Conservation (phyloP, 805 yeast species). For the Saturnispora zaruensis region DNA sequence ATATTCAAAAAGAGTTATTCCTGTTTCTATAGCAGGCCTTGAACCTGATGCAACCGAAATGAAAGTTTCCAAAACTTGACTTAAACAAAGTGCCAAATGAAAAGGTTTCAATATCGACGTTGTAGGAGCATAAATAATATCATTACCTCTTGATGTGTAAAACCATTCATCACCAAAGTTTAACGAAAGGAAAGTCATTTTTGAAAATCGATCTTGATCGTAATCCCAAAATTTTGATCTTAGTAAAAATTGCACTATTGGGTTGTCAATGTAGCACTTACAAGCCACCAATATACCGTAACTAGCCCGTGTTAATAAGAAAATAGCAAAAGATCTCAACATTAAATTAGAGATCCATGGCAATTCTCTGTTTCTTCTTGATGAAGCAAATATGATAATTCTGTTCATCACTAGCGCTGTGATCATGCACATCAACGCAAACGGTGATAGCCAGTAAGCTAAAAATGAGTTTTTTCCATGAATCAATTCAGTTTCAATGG, state of each 20-base stretch:
- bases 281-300: constrained; percentile 28
- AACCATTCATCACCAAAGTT: constrained; percentile 16
- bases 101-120: constrained; percentile 49
- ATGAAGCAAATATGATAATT: constrained; percentile 48
- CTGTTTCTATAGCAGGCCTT: constrained; percentile 53
- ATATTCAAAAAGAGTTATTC: constrained; percentile 66
- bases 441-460: constrained; percentile 40
- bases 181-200: constrained; percentile 22
- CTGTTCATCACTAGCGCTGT: constrained; percentile 53
- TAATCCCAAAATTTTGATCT: constrained; percentile 19
- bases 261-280: constrained; percentile 11
- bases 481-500: constrained; percentile 18
- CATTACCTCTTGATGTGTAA: constrained; percentile 15
- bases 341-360: constrained; percentile 26
- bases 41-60: constrained; percentile 48
- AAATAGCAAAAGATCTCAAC: constrained; percentile 33
- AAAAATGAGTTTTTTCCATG: constrained; percentile 34
- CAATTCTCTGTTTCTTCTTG: constrained; percentile 34
- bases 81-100: constrained; percentile 48
- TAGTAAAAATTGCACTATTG: constrained; percentile 7
- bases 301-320: constrained; percentile 27
- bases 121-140: constrained; percentile 31
- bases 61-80: constrained; percentile 60
- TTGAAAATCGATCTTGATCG: constrained; percentile 17
- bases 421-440: constrained; percentile 45